phyloP scores from a whole-genome alignment of 768 basidiomycete species.

The Kwoniella sp. region DNA sequence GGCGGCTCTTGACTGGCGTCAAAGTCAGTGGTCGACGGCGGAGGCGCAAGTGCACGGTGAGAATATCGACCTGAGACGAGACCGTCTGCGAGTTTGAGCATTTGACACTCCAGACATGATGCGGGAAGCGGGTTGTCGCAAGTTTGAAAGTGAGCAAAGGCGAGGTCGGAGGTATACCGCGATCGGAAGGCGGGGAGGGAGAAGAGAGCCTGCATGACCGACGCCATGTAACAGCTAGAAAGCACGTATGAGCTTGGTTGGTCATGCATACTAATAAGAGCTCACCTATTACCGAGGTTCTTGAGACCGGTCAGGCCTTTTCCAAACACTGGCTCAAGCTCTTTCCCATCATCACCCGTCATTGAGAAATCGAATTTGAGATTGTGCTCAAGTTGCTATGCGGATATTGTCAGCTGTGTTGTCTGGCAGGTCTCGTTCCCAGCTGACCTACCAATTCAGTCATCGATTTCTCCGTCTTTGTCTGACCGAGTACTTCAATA shows the following conservation, averaged over 20 bases:
- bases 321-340: conserved; percentile 84
- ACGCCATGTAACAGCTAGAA: conserved; percentile 93
- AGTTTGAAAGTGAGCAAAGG: conserved; percentile 62
- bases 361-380: conserved; percentile 91
- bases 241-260: background rate
- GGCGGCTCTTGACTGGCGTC: conserved; percentile 36
- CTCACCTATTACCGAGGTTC: conserved; percentile 87
- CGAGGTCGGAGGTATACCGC: conserved; percentile 65
- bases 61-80: conserved; percentile 91
- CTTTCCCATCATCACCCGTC: conserved; percentile 79
- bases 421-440: too few relatives aligned
- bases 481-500: conserved; percentile 77
- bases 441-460: conserved; percentile 75
- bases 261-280: background rate
- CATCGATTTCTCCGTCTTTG: conserved; percentile 94
- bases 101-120: conserved; percentile 90
- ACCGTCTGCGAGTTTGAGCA: conserved; percentile 89
- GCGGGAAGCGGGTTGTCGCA: conserved; percentile 75
- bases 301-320: conserved; percentile 83
- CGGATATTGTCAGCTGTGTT: conserved; percentile 3
- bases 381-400: conserved; percentile 93
- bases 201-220: conserved; percentile 83
- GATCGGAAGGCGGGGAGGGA: conserved; percentile 73
- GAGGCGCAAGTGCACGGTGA: conserved; percentile 59
- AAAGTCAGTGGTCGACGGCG: conserved; percentile 38